Conservation (phyloP, 768 basidiomycete species). For the Tricholomella constricta region DNA sequence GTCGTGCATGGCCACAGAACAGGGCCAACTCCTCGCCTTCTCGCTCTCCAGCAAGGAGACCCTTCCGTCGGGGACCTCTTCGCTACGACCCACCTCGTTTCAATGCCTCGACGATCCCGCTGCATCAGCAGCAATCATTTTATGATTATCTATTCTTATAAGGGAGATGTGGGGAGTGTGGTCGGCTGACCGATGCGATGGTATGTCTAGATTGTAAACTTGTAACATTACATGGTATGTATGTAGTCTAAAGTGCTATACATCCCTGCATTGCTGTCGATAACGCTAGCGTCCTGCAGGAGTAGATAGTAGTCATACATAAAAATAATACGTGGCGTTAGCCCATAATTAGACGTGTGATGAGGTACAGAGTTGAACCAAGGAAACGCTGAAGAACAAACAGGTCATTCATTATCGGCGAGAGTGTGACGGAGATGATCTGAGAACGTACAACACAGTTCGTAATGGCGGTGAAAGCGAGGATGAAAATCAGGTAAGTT, state of each 20-base stretch:
- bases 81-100: conserved; percentile 8
- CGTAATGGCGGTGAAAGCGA: conserved; percentile 79
- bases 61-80: conserved; percentile 28
- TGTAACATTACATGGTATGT: conserved; percentile 5
- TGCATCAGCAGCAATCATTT: conserved; percentile 28
- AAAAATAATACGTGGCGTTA: conserved; percentile 10
- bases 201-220: neutral
- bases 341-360: conserved; percentile 30
- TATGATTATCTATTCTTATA: conserved; percentile 49
- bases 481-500: conserved; percentile 77
- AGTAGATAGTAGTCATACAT: conserved; percentile 11
- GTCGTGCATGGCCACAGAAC: conserved; percentile 29
- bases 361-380: conserved; percentile 32
- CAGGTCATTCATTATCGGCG: conserved; percentile 3
- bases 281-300: conserved; percentile 4
- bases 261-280: neutral
- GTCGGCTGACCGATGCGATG: neutral
- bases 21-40: conserved; percentile 54
- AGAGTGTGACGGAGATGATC: conserved; percentile 1
- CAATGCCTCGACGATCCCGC: conserved; percentile 2
- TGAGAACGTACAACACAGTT: conserved; percentile 53
- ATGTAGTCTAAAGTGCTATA: neutral
- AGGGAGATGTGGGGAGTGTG: neutral
- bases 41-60: conserved; percentile 47
- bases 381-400: conserved; percentile 25